Evolutionary conservation across 2,329 filamentous ascomycete species (phyloP).

Genomic region (Botrytis fabae): DNA sequence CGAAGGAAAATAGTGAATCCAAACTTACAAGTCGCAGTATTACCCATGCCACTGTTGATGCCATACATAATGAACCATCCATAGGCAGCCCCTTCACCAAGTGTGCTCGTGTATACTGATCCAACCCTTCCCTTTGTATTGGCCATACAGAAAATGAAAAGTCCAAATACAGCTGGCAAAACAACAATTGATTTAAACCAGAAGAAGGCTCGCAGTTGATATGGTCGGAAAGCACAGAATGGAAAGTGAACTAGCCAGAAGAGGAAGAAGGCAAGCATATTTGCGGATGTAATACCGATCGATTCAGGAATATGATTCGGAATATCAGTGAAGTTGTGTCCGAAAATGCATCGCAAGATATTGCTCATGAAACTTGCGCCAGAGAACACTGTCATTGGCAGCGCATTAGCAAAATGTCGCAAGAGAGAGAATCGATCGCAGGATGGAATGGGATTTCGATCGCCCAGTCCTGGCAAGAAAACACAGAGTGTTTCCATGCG

Average conservation of each 20-base stretch:
- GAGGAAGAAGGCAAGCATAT: slow-evolving; percentile 52
- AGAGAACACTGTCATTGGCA: slow-evolving; percentile 38
- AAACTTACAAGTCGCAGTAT: slow-evolving; percentile 39
- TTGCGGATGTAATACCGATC: slow-evolving; percentile 44
- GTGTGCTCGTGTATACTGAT: slow-evolving; percentile 34
- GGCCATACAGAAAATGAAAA: slow-evolving; percentile 46
- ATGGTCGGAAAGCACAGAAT: slow-evolving; percentile 47
- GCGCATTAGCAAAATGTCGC: neutral
- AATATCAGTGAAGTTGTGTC: slow-evolving; percentile 36
- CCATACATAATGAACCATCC: slow-evolving; percentile 45
- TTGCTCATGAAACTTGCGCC: slow-evolving; percentile 52
- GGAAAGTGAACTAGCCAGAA: slow-evolving; percentile 57
- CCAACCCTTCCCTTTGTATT: slow-evolving; percentile 42
- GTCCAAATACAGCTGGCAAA: slow-evolving; percentile 42
- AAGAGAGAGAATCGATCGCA: neutral
- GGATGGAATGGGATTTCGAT: neutral
- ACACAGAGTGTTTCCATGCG: neutral
- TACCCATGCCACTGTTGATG: slow-evolving; percentile 46
- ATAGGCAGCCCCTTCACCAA: slow-evolving; percentile 26
- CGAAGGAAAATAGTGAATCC: neutral
- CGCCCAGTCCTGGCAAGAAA: neutral
- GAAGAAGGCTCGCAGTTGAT: slow-evolving; percentile 49
- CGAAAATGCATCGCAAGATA: slow-evolving; percentile 49
- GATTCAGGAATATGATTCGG: slow-evolving; percentile 43
- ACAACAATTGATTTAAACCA: slow-evolving; percentile 39